Evolutionary conservation across 2,329 filamentous ascomycete genomes (phyloP).

Genomic region (Cordyceps cateniannulata): DNA sequence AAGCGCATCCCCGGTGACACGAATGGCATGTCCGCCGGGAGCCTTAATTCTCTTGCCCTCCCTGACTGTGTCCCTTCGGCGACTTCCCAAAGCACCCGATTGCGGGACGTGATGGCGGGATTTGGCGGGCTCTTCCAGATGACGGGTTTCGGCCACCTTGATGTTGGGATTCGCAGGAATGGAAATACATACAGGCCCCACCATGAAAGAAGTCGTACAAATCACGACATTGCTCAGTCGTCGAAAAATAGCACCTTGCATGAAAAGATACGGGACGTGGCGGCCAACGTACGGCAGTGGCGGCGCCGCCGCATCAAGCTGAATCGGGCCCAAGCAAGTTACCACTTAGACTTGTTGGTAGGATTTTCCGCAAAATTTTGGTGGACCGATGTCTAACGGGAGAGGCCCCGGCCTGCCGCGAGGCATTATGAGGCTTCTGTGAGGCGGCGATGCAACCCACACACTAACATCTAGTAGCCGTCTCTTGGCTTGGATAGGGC

Average conservation of each 20-base stretch:
- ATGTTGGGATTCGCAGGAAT: not conserved
- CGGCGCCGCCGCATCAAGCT: not conserved
- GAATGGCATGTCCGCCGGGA: not conserved
- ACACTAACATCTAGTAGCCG: not conserved
- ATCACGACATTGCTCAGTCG: not conserved
- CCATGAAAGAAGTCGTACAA: not conserved
- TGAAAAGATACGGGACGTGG: too few species aligned
- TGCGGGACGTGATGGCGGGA: not conserved
- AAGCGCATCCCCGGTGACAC: not conserved
- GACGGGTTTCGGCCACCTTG: slow-evolving; percentile 4
- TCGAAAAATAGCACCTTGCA: not conserved
- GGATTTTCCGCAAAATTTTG: too few species aligned
- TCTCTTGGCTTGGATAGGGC: not conserved
- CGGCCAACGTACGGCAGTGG: too few species aligned
- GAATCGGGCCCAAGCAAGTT: not conserved
- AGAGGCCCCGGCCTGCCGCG: not conserved
- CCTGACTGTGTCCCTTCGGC: not conserved
- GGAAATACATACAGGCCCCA: not conserved
- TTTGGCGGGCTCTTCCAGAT: too few species aligned
- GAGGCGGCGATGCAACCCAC: not conserved
- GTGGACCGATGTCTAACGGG: not conserved
- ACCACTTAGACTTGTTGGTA: too few species aligned
- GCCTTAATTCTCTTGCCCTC: not conserved
- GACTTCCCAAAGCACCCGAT: not conserved
- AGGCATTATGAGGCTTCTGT: not conserved